phyloP scores from a whole-genome alignment of 1,284 basidiomycete genomes.

The Ceratobasidium sp. region DNA sequence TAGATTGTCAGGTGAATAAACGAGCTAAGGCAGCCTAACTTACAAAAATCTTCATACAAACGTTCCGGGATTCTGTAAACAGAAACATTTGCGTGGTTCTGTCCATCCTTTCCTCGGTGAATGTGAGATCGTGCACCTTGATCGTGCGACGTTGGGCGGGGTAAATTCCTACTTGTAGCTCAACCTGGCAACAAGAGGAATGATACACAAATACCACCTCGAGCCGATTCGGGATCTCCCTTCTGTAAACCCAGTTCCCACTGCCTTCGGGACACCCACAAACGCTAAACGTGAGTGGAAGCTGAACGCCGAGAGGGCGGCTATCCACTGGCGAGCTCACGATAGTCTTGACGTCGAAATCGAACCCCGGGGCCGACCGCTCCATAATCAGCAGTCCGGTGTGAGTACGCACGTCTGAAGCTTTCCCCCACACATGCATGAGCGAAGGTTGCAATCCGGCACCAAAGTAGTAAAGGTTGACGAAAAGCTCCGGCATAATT shows the following conservation, averaged over 20 bases:
- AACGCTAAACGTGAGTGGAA: neutral
- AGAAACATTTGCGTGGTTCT: neutral
- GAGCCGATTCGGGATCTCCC: neutral
- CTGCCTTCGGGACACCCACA: neutral
- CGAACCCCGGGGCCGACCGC: neutral
- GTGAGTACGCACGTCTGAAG: neutral
- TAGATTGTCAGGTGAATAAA: no score
- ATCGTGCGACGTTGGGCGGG: neutral
- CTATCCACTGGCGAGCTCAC: neutral
- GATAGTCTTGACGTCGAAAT: neutral
- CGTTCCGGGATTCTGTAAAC: neutral
- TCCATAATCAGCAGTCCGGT: slow-evolving; percentile 9
- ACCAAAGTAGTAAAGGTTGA: neutral
- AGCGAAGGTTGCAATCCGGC: neutral
- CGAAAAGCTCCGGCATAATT: slow-evolving; percentile 2
- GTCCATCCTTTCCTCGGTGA: neutral
- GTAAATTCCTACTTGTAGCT: slow-evolving; percentile 14
- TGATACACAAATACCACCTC: neutral
- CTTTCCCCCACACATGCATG: neutral
- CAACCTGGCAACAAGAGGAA: neutral
- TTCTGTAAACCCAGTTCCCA: neutral
- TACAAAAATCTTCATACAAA: neutral
- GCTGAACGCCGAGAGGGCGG: neutral
- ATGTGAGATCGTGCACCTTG: neutral
- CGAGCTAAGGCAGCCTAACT: no score